Conservation (phyloP, 163 green algal genomes). For the Prototheca cutis region DNA sequence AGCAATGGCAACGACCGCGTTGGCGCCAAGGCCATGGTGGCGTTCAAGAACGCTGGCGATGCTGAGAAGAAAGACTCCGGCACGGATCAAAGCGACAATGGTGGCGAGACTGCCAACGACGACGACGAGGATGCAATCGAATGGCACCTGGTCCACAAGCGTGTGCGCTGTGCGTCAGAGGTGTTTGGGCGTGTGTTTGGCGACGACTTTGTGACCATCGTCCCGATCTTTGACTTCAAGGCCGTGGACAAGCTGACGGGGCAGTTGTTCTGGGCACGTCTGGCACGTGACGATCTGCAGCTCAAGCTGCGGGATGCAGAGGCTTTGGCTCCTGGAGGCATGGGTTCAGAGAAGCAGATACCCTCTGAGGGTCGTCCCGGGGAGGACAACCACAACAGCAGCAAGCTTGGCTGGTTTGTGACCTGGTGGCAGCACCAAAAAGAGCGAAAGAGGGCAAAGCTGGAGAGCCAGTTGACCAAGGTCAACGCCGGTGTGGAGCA, state of each 20-base stretch:
- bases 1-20: too few species aligned
- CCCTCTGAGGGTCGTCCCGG: too few species aligned
- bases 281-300: not conserved
- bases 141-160: not conserved
- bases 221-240: constrained; percentile 23
- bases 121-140: not conserved
- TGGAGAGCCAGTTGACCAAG: not conserved
- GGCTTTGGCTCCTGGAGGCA: too few species aligned
- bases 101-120: not conserved
- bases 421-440: too few species aligned
- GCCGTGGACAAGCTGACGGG: constrained; percentile 2
- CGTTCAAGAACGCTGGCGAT: not conserved
- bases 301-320: too few species aligned
- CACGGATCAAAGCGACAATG: not conserved
- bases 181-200: constrained; percentile 23
- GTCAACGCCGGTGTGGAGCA: not conserved
- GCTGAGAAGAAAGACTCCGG: not conserved
- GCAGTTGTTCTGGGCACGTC: not conserved
- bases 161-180: not conserved
- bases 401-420: too few species aligned
- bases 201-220: constrained; percentile 23
- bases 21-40: not conserved
- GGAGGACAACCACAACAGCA: too few species aligned
- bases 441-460: too few species aligned
- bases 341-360: too few species aligned